Evolutionary conservation across 2,329 filamentous ascomycete genomes (phyloP), one percentile per base, ranked within the genome.

Genomic region (Aspergillus awamori): DNA sequence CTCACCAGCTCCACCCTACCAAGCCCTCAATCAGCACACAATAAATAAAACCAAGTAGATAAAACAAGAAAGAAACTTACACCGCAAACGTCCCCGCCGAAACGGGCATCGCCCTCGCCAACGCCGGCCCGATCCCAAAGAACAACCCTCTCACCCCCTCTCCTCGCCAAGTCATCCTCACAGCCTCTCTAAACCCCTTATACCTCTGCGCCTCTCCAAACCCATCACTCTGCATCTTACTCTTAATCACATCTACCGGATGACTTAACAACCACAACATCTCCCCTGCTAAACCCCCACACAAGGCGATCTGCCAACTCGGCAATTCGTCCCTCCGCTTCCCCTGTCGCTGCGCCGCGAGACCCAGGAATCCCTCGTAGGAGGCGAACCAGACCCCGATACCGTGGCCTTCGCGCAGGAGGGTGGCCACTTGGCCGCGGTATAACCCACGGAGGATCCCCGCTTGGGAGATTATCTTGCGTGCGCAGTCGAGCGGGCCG

Each of bases 171-270:
- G 33, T 36, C 89, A 94, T 81, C 95, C 86, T 53, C 81, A 83
- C 76, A 97, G 90, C 94, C 78, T 94, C 89, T 57, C 89, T 84
- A 92, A 96, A 96, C 48, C 81, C 88, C 72, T 80, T 84, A 79
- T 90, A 97, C 72, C 82, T 83, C 80, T 87, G 86, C 61, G 84
- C 79, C 2, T 66, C 72, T 0, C 90, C 91, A 73, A 96, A 93
- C 0, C 90, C 93, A 79, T 97, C 94, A 57, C 89, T 96, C 85
- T 98, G 94, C 93, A 97, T 97, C 86, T 96, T 97, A 79, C 91
- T 96, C 89, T 98, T 97, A 78, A 97, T 79, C 22, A 97, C 93
- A 79, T 98, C 94, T 65, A 97, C 89, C 17, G 94, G 94, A 79
- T 98, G 97, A 72, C 91, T 96, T 17, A 84, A 84, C 55, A 97